A percentile compares a stretch with the other conserved stretches of the same genome.
phyloP scores from a whole-genome alignment of 2,329 filamentous ascomycete species.

The Aspergillus thermomutatus region DNA sequence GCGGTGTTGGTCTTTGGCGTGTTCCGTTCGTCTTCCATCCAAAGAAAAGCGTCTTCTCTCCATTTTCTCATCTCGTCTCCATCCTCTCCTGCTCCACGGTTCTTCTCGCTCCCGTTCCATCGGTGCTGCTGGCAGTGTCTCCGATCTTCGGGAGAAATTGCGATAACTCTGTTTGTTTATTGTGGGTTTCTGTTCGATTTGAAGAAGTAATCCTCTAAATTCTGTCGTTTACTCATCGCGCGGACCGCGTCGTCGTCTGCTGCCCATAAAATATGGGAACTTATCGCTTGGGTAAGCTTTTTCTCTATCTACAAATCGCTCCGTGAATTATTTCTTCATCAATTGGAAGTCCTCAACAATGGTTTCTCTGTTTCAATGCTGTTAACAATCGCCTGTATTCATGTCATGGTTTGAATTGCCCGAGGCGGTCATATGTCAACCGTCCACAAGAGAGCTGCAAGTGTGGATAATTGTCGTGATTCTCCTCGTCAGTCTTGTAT shows the following conservation, averaged over 20 bases:
- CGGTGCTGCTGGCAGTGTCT: not conserved
- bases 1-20: slow-evolving; percentile 23
- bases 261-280: slow-evolving; percentile 9
- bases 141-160: not conserved
- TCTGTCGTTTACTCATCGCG: not conserved
- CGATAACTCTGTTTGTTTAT: not conserved
- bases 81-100: not conserved
- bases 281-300: slow-evolving; percentile 16
- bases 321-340: not conserved
- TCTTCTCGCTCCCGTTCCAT: not conserved
- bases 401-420: not conserved
- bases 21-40: slow-evolving; percentile 14
- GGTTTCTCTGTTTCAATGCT: not conserved
- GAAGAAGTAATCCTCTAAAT: not conserved
- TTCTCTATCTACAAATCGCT: not conserved
- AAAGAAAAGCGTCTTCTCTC: slow-evolving; percentile 1
- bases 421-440: not conserved
- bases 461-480: not conserved
- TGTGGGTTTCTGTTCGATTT: not conserved
- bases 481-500: not conserved
- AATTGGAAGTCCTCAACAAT: not conserved
- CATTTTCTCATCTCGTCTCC: slow-evolving; percentile 8
- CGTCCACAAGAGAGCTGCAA: not conserved
- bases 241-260: not conserved
- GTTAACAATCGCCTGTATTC: not conserved